These are phyloP conservation scores for Malus hybrid DNA, from an alignment of 331 rosid species.

Conservation along the genomic window DNA sequence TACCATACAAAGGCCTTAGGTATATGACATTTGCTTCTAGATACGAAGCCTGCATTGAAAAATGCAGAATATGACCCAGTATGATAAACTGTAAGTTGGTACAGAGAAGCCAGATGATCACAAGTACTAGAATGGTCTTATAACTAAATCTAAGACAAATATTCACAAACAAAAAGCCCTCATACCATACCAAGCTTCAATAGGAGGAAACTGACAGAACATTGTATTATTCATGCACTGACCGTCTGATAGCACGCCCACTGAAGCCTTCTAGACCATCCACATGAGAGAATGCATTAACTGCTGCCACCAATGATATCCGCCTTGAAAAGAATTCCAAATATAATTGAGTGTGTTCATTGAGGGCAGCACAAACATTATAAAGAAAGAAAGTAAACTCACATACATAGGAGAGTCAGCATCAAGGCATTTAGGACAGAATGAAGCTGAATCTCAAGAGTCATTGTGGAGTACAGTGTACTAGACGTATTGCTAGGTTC, in stretches of 20 bases:
- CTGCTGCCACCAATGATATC: constrained; percentile 72
- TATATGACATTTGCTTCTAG: no score
- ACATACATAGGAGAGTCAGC: constrained; percentile 87
- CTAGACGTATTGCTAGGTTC: no score
- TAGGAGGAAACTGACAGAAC: not conserved
- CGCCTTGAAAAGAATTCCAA: constrained; percentile 44
- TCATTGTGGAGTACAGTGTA: no score
- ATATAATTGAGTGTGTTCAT: constrained; percentile 7
- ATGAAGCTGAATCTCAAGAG: constrained; percentile 51
- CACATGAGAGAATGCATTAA: constrained; percentile 67
- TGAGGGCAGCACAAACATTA: constrained; percentile 5
- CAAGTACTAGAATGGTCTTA: not conserved
- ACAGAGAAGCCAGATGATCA: no score
- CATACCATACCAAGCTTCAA: not conserved
- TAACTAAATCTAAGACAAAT: not conserved
- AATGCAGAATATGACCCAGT: no score
- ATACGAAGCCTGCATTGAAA: no score
- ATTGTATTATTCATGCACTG: not conserved
- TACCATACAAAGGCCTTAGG: no score
- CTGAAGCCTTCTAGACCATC: constrained; percentile 48
- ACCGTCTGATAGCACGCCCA: constrained; percentile 38
- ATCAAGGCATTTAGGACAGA: constrained; percentile 72
- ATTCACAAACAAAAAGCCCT: not conserved
- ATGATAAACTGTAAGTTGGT: no score
- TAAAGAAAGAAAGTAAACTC: constrained; percentile 22